Evolutionary conservation across 208 protist genomes (phyloP).

Genomic region (Leishmania arabica): DNA sequence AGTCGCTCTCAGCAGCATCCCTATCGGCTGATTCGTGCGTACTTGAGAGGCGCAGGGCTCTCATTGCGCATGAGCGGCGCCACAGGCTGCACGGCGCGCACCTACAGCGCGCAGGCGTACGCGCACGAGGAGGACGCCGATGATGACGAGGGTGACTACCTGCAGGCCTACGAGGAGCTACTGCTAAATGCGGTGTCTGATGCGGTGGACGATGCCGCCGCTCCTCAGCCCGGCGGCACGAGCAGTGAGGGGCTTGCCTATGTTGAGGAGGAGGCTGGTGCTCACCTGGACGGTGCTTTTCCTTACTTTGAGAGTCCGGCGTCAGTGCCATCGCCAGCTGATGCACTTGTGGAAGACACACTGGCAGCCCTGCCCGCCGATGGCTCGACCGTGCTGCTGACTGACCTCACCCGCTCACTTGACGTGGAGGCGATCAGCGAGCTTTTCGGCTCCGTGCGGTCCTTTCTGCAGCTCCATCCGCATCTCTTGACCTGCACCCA

Average conservation of each 20-base stretch:
- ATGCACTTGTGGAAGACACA: constrained; percentile 36
- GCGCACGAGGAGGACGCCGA: background rate
- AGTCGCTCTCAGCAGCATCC: background rate
- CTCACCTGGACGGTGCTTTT: background rate
- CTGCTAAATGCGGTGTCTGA: constrained; percentile 33
- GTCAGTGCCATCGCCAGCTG: constrained; percentile 4
- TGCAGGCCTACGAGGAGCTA: constrained; percentile 75
- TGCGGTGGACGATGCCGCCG: background rate
- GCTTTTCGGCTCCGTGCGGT: constrained; percentile 53
- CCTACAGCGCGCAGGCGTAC: background rate
- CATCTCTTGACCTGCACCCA: constrained; percentile 42
- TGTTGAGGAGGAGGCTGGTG: background rate
- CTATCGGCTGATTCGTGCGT: background rate
- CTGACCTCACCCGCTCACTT: constrained; percentile 48
- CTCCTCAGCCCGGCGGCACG: background rate
- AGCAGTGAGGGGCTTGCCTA: background rate
- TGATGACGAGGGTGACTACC: constrained; percentile 32
- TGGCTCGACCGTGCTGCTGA: constrained; percentile 50
- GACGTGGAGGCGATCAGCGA: constrained; percentile 63
- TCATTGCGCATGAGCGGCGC: background rate
- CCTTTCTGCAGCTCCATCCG: constrained; percentile 56
- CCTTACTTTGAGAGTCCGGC: background rate
- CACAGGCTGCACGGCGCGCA: background rate
- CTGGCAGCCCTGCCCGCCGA: constrained; percentile 53
- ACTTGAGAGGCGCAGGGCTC: background rate